A percentile compares a stretch with the other conserved stretches of the same genome.
These are phyloP conservation scores for Malus fusca DNA, from an alignment of 306 rosid genomes.

Conservation along the genomic window DNA sequence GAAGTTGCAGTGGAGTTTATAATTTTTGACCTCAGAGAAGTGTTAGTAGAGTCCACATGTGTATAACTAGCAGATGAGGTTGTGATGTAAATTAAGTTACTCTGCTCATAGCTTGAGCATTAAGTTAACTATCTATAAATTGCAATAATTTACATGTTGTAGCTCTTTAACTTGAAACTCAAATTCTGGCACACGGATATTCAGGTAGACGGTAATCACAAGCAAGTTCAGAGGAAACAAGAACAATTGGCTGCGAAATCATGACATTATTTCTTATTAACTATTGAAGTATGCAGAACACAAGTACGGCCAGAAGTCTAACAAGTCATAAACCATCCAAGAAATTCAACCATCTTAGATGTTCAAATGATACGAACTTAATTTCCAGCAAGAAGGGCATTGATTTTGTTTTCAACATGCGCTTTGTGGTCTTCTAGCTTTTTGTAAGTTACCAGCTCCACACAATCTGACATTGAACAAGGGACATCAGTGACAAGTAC, in stretches of 20 bases:
- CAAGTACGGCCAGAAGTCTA: background rate
- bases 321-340: background rate
- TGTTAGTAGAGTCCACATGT: background rate
- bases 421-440: conserved; percentile 84
- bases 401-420: conserved; percentile 61
- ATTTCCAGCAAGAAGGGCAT: conserved; percentile 49
- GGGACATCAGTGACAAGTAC: background rate
- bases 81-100: background rate
- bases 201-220: background rate
- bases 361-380: conserved; percentile 5
- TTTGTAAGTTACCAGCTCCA: conserved; percentile 73
- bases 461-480: conserved; percentile 53
- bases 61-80: background rate
- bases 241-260: background rate
- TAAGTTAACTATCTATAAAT: too few relatives aligned
- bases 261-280: background rate
- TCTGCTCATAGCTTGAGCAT: background rate
- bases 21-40: conserved; percentile 4
- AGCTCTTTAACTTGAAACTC: too few relatives aligned
- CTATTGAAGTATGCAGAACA: background rate
- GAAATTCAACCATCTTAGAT: background rate
- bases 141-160: too few relatives aligned
- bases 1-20: background rate
- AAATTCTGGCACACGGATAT: background rate
- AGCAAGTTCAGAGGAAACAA: background rate